Percentiles rank a stretch among this genome's conserved stretches.
phyloP scores from a whole-genome alignment of 441 rosid species.

The Macaranga tanarius region DNA sequence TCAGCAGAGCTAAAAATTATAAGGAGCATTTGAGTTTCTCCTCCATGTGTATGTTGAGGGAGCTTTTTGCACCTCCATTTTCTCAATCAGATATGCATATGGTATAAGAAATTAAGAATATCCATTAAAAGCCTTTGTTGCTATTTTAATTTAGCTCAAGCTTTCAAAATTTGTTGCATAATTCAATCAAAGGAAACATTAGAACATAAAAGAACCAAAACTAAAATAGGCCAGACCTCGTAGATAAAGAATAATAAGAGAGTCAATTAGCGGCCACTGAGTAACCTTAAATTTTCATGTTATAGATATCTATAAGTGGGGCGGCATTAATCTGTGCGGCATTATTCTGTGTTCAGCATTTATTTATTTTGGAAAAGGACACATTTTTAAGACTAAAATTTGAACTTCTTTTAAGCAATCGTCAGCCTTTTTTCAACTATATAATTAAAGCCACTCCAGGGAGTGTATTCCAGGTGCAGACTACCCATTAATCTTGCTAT shows the following conservation, averaged over 20 bases:
- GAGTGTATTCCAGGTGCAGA: conserved; percentile 18
- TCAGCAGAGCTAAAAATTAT: not conserved
- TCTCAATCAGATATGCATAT: too few relatives aligned
- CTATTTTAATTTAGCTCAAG: too few relatives aligned
- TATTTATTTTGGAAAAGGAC: not conserved
- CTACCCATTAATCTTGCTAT: not conserved
- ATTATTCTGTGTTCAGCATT: not conserved
- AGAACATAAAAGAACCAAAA: not conserved
- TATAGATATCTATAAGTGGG: conserved; percentile 5
- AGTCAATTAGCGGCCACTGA: conserved; percentile 17
- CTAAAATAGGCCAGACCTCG: not conserved
- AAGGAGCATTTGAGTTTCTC: too few relatives aligned
- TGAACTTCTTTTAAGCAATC: not conserved
- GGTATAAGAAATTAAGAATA: too few relatives aligned
- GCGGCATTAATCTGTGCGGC: conserved; percentile 24
- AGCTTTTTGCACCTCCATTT: too few relatives aligned
- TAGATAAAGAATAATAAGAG: not conserved
- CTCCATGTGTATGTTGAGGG: too few relatives aligned
- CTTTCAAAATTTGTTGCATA: too few relatives aligned
- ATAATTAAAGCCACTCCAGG: not conserved
- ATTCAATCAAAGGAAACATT: too few relatives aligned
- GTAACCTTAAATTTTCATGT: not conserved
- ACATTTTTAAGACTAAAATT: conserved; percentile 1
- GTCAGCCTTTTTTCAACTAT: not conserved
- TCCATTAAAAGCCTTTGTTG: too few relatives aligned